Base-by-base conservation (phyloP, 2,329 filamentous ascomycete species). In the Diaporthe ilicicola region DNA sequence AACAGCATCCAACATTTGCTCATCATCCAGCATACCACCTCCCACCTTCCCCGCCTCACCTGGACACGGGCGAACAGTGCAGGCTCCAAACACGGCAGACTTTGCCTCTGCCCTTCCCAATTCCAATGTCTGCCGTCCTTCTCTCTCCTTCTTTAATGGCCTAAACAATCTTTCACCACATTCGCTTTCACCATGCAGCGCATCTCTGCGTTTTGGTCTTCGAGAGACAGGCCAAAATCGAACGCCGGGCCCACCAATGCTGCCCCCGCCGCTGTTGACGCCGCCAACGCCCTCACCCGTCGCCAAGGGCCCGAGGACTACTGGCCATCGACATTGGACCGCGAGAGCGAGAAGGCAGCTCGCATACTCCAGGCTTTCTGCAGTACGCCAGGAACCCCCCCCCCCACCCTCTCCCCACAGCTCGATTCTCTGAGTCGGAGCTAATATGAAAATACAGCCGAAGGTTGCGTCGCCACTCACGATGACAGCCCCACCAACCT, bases 331-430 rank as follows among this genome's bases (percentile, higher is more conserved):
- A 92, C 91, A 1, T 85, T 97, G 65, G 95, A 97, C 79, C 92
- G 92, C 75, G 95, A 98, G 85, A 93, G 92, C 81, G 94, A 97
- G 82, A 97, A 97, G 83, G 93, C 94, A 56, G 94, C 94, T 71
- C 88, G 94, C 70, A 97, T 97, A 73, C 82, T 98, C 65, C 92
- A 94, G 79, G 95, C 93, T 39, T 98, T 98, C 82, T 97, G 94
- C 85, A 93, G 92, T 93, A 86, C 75, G 89, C 85, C 22, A 24
- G 9, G 15, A n/a, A n/a, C n/a, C n/a, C n/a, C n/a, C n/a, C n/a
- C n/a, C n/a, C n/a, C n/a, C n/a, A n/a, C n/a, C n/a, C n/a, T n/a
- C 19, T 17, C 24, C 46, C 22, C 22, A n/a, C 13, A 44, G 9
- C 37, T 10, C 15, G 24, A 46, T 32, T 39, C 3, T 32, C 12